Percentiles rank a stretch among this genome's conserved stretches.
phyloP scores from a whole-genome alignment of 768 basidiomycete genomes.

The Pisolithus marmoratus region DNA sequence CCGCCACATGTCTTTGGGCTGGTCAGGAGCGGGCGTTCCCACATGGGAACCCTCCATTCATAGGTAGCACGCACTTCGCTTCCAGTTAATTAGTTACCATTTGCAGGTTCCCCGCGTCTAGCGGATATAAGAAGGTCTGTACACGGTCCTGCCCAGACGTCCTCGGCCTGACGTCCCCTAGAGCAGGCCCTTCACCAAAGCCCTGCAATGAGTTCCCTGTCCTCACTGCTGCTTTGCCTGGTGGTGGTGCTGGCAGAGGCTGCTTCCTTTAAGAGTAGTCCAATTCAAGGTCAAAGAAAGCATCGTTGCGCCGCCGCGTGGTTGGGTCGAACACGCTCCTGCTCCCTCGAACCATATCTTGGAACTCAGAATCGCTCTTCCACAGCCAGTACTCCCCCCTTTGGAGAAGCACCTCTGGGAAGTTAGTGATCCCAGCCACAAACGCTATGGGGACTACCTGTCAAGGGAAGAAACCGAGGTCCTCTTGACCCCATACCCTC shows the following conservation, averaged over 20 bases:
- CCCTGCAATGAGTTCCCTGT: constrained; percentile 35
- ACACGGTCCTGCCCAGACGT: too few relatives aligned
- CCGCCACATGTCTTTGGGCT: too few relatives aligned
- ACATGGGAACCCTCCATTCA: too few relatives aligned
- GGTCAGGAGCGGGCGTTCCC: too few relatives aligned
- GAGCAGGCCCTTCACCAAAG: too few relatives aligned
- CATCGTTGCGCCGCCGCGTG: constrained; percentile 37
- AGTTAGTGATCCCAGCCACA: constrained; percentile 52
- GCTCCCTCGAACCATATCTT: constrained; percentile 44
- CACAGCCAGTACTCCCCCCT: constrained; percentile 43
- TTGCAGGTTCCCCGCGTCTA: too few relatives aligned
- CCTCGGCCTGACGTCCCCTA: too few relatives aligned
- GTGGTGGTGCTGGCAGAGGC: constrained; percentile 9
- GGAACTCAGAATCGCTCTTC: constrained; percentile 52
- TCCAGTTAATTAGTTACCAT: too few relatives aligned
- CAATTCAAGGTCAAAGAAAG: constrained; percentile 44
- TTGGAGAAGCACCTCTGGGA: constrained; percentile 51
- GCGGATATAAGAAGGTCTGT: too few relatives aligned
- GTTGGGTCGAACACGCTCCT: constrained; percentile 41
- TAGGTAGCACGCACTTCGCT: too few relatives aligned
- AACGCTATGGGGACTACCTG: constrained; percentile 50
- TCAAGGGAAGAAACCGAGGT: constrained; percentile 62
- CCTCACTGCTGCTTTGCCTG: constrained; percentile 46
- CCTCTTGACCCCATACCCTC: constrained; percentile 51
- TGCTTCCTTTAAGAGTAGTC: constrained; percentile 4